A percentile compares a stretch with the other conserved stretches of the same genome.
phyloP scores from a whole-genome alignment of 495 filamentous ascomycete genomes.

The Penicillium samsonianum region DNA sequence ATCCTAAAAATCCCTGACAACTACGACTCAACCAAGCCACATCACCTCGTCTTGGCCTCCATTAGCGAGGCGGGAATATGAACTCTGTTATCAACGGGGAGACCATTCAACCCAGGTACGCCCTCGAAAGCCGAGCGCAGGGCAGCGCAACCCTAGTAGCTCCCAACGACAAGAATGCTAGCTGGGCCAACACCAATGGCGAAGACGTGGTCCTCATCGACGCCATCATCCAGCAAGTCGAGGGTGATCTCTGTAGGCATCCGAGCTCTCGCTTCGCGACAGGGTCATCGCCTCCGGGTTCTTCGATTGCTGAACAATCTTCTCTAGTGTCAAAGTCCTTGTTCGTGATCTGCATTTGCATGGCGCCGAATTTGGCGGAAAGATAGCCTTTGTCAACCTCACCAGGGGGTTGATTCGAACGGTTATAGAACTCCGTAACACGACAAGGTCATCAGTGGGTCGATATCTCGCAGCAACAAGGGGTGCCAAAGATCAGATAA shows the following conservation, averaged over 20 bases:
- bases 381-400: constrained; percentile 84
- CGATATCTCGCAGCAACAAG: too few species aligned
- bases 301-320: constrained; percentile 82
- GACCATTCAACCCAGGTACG: constrained; percentile 36
- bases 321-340: constrained; percentile 84
- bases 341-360: constrained; percentile 82
- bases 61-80: constrained; percentile 42
- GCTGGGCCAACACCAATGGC: constrained; percentile 46
- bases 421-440: constrained; percentile 78
- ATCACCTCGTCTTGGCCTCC: constrained; percentile 44
- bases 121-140: constrained; percentile 37
- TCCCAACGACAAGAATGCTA: constrained; percentile 44
- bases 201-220: constrained; percentile 48
- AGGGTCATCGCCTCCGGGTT: constrained; percentile 90
- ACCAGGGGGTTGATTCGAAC: constrained; percentile 85
- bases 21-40: constrained; percentile 41
- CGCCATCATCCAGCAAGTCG: constrained; percentile 36
- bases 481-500: too few species aligned
- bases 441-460: too few species aligned
- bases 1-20: constrained; percentile 39
- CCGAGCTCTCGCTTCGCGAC: constrained; percentile 45
- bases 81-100: constrained; percentile 34
- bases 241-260: constrained; percentile 48
- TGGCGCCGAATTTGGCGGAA: constrained; percentile 88
- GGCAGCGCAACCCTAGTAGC: constrained; percentile 43